Conservation (phyloP, 148 eudicot species). For the Polygonum maritimum region DNA sequence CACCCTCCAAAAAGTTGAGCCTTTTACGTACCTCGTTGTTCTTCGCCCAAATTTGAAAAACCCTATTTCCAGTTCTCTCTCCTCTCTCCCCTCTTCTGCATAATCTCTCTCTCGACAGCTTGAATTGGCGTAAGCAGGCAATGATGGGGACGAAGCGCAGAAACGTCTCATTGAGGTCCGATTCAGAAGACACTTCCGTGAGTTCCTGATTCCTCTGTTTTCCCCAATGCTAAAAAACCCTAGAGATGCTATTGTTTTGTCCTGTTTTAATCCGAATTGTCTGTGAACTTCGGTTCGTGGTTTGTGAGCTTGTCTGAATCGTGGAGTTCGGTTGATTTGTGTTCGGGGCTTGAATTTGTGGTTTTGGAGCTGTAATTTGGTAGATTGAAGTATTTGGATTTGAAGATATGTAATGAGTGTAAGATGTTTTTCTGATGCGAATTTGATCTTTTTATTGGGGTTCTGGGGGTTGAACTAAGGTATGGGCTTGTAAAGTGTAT, state of each 20-base stretch:
- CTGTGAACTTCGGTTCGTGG: neutral
- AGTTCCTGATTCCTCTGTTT: slow-evolving; percentile 8
- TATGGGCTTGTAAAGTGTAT: neutral
- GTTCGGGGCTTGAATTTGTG: neutral
- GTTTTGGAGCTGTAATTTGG: neutral
- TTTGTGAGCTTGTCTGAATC: neutral
- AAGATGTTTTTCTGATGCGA: neutral
- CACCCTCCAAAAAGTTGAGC: slow-evolving; percentile 1
- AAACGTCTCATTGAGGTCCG: slow-evolving; percentile 24
- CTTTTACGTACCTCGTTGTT: neutral
- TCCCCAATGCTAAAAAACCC: neutral
- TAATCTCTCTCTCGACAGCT: neutral
- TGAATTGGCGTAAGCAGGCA: slow-evolving; percentile 4
- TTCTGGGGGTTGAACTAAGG: neutral
- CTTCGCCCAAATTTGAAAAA: slow-evolving; percentile 7
- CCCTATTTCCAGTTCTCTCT: slow-evolving; percentile 5
- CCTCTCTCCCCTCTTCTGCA: neutral
- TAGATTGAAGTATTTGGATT: neutral
- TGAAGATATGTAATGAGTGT: neutral
- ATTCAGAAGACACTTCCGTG: slow-evolving; percentile 27
- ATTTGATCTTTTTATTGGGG: neutral
- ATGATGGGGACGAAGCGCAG: slow-evolving; percentile 40
- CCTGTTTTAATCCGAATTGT: neutral
- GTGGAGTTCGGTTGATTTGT: neutral
- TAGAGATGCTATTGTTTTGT: neutral